Evolutionary conservation across 108 stramenopile genomes (phyloP).

Genomic region (Cyclotella baltica): DNA sequence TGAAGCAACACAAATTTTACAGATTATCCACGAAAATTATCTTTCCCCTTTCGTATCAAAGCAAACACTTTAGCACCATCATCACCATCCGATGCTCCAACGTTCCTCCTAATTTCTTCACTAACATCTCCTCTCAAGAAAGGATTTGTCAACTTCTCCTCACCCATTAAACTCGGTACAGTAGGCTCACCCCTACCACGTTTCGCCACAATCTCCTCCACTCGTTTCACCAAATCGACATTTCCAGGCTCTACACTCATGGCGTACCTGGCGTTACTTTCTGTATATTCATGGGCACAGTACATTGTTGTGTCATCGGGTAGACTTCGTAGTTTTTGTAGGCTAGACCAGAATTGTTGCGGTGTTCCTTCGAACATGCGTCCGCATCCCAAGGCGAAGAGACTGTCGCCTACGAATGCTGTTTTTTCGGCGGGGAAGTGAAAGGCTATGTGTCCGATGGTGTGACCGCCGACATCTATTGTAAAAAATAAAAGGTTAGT

Average conservation of each 20-base stretch:
- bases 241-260: constrained; percentile 83
- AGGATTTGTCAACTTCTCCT: constrained; percentile 83
- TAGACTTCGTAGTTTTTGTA: constrained; percentile 66
- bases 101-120: constrained; percentile 69
- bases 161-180: constrained; percentile 72
- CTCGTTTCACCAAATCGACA: constrained; percentile 58
- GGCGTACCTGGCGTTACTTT: constrained; percentile 80
- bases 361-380: constrained; percentile 91
- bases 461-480: constrained; percentile 85
- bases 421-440: constrained; percentile 72
- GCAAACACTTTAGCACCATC: constrained; percentile 63
- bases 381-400: constrained; percentile 89
- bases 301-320: constrained; percentile 85
- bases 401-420: constrained; percentile 82
- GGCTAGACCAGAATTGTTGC: constrained; percentile 69
- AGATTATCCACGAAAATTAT: constrained; percentile 57
- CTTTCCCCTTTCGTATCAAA: constrained; percentile 74
- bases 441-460: constrained; percentile 82
- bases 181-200: constrained; percentile 73
- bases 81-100: constrained; percentile 60
- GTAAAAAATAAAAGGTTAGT: not conserved
- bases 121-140: constrained; percentile 82
- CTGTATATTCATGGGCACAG: constrained; percentile 90
- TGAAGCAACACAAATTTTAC: not conserved
- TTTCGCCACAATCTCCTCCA: constrained; percentile 55